These are phyloP conservation scores for Beauveria sp. DNA, from an alignment of 2,329 filamentous ascomycete genomes.

Conservation along the genomic window DNA sequence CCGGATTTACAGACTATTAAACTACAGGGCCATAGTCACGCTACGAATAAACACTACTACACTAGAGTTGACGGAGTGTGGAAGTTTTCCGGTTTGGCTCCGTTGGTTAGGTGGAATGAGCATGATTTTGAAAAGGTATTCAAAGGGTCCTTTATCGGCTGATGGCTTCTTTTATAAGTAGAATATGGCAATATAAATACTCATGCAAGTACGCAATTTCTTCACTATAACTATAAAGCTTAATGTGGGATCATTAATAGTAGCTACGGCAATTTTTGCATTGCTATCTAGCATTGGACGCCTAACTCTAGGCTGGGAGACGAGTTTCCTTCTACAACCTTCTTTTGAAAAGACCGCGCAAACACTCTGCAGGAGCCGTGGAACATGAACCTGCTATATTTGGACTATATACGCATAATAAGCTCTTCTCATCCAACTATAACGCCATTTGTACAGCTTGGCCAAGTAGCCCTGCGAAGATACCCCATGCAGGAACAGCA, in stretches of 20 bases:
- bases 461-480: neutral
- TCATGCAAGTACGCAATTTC: neutral
- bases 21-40: constrained; percentile 45
- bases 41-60: constrained; percentile 51
- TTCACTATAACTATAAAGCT: neutral
- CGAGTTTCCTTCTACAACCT: neutral
- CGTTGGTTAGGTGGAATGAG: constrained; percentile 50
- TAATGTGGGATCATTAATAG: neutral
- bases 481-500: neutral
- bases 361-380: neutral
- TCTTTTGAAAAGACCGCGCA: neutral
- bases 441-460: neutral
- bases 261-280: neutral
- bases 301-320: neutral
- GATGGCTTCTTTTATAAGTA: neutral
- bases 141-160: neutral
- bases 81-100: constrained; percentile 53
- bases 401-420: too few species aligned
- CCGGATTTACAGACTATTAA: constrained; percentile 43
- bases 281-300: neutral
- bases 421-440: too few species aligned
- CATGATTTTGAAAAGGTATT: constrained; percentile 52
- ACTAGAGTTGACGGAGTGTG: constrained; percentile 49
- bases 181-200: neutral
- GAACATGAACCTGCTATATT: too few species aligned